A percentile compares a stretch with the other conserved stretches of the same genome.
Evolutionary conservation across 345 rosid species (phyloP).

Genomic region (Rhizophora mangle): DNA sequence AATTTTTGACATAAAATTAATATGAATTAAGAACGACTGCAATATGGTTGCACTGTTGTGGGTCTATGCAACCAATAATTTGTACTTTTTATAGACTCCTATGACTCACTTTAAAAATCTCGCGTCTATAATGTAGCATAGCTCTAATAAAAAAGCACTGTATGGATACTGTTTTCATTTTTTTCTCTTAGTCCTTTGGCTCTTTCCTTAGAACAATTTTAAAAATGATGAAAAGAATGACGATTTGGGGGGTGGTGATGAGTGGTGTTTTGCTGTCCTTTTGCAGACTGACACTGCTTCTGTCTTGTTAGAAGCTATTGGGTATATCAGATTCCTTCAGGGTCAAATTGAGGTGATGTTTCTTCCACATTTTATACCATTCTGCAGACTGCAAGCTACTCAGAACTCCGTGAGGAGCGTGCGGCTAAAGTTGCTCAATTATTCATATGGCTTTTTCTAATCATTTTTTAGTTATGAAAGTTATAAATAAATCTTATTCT

Average conservation of each 20-base stretch:
- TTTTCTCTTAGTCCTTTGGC: slow-evolving; percentile 9
- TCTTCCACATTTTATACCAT: slow-evolving; percentile 14
- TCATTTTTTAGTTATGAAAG: slow-evolving; percentile 27
- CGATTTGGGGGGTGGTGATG: slow-evolving; percentile 40
- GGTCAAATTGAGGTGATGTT: slow-evolving; percentile 89
- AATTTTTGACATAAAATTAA: too few species aligned
- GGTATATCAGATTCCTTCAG: slow-evolving; percentile 99
- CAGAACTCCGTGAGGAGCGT: slow-evolving; percentile 28
- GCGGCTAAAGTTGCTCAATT: slow-evolving; percentile 37
- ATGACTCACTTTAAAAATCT: too few species aligned
- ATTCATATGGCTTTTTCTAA: slow-evolving; percentile 17
- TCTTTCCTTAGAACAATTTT: slow-evolving; percentile 17
- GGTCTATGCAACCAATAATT: too few species aligned
- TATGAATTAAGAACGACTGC: too few species aligned
- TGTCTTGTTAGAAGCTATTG: slow-evolving; percentile 96
- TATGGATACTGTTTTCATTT: neutral
- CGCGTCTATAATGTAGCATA: too few species aligned
- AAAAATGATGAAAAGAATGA: slow-evolving; percentile 22
- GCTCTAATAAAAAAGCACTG: neutral
- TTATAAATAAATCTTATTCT: slow-evolving; percentile 13
- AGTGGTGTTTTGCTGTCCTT: slow-evolving; percentile 21
- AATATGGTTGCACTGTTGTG: too few species aligned
- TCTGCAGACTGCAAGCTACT: slow-evolving; percentile 14
- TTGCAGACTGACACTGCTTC: slow-evolving; percentile 99
- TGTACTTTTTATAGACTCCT: too few species aligned